Evolutionary conservation across 2,329 filamentous ascomycete genomes (phyloP), one percentile per base, ranked within the genome.

Genomic region (Aspergillus chevalieri): DNA sequence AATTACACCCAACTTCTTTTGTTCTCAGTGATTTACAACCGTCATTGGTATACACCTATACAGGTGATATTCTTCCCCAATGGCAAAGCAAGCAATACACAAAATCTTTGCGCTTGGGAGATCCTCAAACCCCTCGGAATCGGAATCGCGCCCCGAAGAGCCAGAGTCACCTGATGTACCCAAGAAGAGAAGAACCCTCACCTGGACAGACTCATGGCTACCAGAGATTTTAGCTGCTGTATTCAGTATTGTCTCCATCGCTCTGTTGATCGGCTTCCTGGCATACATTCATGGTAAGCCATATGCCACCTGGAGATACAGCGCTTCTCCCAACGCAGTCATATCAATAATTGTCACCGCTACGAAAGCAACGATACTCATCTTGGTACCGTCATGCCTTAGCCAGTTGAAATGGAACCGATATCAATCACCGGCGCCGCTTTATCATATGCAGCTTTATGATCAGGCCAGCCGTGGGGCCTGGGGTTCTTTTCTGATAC

Each of bases 401-500:
- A 52, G 62, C 36, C 60, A 66, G 46, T 51, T 67, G 3, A 66
- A 67, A 47, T 67, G 62, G 63, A 55, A 57, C 10, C 56, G 52
- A 21, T 52, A 52, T 7, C 42, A 48, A 39, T 26, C 43, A 8
- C 50, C 53, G 4, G 39, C 46, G 1, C 51, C 54, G 14, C 52
- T 66, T 2, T 52, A 53, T 1, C 43, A 65, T 10, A 44, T 65
- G 12, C 55, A 65, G 39, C 44, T 56, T 1, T 53, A 63, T 9
- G 65, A 67, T 12, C 48, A 58, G 38, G 65, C 61, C 6, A 65
- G 60, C 19, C 48, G 62, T 28, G 64, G 65, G 3, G 55, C 63
- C 6, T 60, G 56, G 56, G 65, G 64, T 3, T 47, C 64, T 10
- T 24, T 61, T 7, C 24, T 54, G 19, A 47, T 64, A 6, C 46